These are phyloP conservation scores for Paecilomyces variotii DNA, from an alignment of 2,329 filamentous ascomycete genomes.

Conservation along the genomic window DNA sequence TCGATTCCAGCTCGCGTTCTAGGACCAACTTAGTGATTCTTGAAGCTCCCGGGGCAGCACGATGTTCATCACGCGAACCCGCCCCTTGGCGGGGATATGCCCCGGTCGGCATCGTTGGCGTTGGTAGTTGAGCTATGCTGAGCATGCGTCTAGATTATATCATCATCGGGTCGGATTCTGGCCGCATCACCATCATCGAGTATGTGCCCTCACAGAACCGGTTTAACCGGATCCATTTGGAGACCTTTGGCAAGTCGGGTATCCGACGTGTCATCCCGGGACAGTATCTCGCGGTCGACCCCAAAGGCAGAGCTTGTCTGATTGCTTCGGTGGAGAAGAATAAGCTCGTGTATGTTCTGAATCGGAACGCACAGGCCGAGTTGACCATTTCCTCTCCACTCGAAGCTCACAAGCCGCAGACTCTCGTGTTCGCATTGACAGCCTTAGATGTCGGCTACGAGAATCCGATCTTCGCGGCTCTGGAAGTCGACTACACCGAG, in stretches of 20 bases:
- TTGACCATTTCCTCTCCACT: conserved; percentile 94
- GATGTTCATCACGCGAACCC: conserved; percentile 27
- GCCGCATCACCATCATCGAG: conserved; percentile 87
- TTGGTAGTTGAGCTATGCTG: conserved; percentile 33
- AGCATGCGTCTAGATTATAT: conserved; percentile 68
- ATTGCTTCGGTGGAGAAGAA: conserved; percentile 96
- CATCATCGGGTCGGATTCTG: conserved; percentile 90
- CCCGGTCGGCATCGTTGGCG: conserved; percentile 25
- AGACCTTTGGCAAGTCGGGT: conserved; percentile 97
- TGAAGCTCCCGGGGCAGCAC: conserved; percentile 53
- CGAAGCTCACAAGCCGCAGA: conserved; percentile 89
- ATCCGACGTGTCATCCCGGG: conserved; percentile 88
- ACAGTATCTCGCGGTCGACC: conserved; percentile 91
- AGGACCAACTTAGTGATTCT: conserved; percentile 62
- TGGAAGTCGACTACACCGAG: conserved; percentile 90
- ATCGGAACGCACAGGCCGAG: conserved; percentile 88
- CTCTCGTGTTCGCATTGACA: conserved; percentile 78
- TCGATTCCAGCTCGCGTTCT: conserved; percentile 15
- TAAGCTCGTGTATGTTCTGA: conserved; percentile 97
- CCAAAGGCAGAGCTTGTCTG: conserved; percentile 89
- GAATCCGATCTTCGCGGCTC: conserved; percentile 89
- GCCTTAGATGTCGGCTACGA: conserved; percentile 93
- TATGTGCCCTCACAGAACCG: conserved; percentile 79
- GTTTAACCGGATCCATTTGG: conserved; percentile 83
- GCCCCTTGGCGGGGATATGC: conserved; percentile 24